A percentile compares a stretch with the other conserved stretches of the same genome.
These are phyloP conservation scores for Saccharomyces eubayanus DNA, from an alignment of 805 yeast species.

Conservation along the genomic window DNA sequence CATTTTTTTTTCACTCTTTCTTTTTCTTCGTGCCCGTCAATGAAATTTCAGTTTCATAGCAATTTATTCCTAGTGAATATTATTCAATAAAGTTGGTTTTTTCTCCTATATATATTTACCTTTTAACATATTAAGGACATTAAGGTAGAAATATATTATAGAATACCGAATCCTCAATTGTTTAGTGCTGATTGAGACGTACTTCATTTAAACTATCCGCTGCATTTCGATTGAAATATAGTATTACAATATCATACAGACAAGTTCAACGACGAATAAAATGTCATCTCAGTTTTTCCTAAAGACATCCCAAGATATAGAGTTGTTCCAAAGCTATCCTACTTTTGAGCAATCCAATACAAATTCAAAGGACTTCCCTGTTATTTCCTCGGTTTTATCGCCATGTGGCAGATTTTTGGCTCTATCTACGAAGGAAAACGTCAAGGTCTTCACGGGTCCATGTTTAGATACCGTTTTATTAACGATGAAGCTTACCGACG, in stretches of 20 bases:
- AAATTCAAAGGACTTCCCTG: constrained; percentile 14
- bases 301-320: constrained; percentile 30
- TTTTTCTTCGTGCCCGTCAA: background rate
- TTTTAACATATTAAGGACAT: background rate
- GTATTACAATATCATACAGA: background rate
- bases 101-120: background rate
- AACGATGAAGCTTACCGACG: constrained; percentile 44
- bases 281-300: constrained; percentile 32
- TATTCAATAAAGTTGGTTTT: background rate
- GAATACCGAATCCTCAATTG: background rate
- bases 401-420: constrained; percentile 32
- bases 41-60: background rate
- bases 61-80: background rate
- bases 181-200: background rate
- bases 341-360: constrained; percentile 21
- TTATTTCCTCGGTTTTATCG: constrained; percentile 25
- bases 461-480: constrained; percentile 17
- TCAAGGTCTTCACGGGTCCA: constrained; percentile 25
- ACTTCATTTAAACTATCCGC: background rate
- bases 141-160: background rate
- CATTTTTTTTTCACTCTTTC: background rate
- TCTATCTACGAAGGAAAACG: constrained; percentile 20
- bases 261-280: constrained; percentile 19
- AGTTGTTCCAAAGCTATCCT: constrained; percentile 31
- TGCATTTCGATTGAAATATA: background rate